Evolutionary conservation across 2,329 filamentous ascomycete species (phyloP), one percentile per base, ranked within the genome.

Genomic region (Paracoccidioides lutzii): DNA sequence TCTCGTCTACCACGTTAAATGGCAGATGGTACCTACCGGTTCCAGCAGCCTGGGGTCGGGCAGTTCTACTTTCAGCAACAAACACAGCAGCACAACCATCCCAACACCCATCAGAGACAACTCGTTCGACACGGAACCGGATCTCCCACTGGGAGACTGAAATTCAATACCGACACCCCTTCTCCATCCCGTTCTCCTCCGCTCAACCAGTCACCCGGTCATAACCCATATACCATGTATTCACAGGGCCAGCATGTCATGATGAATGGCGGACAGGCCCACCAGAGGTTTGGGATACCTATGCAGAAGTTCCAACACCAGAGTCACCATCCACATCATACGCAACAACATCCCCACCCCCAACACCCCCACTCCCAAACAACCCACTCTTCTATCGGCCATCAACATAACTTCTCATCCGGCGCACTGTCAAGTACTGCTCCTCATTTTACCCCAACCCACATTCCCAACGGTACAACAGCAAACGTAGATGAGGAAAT

Each of bases 381-480:
- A 8, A 65, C 67, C 50, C 73, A 76, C 54, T 4, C 46, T 33
- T 68, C 67, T 57, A 67, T 76, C 38, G 69, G 68, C 35, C 76
- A 78, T 60, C 75, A 78, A 59, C 75, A 78, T 61, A 76, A 72
- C 61, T 76, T 76, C 61, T 74, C 75, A 41, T 69, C 70, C 42
- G 74, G 73, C 40, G 69, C 72, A 41, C 66, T 78, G 59, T 69
- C 74, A 54, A 71, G 69, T 59, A 68, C 73, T 22, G 75, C 73
- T 41, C 79, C 81, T 43, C 80, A 84, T 65, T 83, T 83, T 61
- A 78, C 78, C 41, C 75, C 77, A 35, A 75, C 73, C 55, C 79
- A 82, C 62, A 67, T 83, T 49, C 79, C 81, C 56, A 84, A 83
- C 65, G 80, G 81, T 43, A 79, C 78, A 7, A 76, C 79, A 5